Conservation (phyloP, 1,284 basidiomycete species). For the Taiwanofungus camphoratus region DNA sequence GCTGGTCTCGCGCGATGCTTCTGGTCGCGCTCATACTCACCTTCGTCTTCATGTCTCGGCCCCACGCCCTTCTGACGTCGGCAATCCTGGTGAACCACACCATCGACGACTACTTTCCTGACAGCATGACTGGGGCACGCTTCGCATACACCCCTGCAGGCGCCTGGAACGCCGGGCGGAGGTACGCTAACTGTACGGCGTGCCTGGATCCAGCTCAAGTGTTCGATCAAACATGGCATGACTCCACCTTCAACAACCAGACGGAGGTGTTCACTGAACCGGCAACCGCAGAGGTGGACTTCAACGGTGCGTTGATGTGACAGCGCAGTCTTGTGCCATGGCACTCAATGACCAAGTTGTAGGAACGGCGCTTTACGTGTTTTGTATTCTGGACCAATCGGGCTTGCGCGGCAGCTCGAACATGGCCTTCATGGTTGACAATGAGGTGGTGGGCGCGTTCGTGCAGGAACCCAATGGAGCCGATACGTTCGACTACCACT, state of each 20-base stretch:
- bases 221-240: constrained; percentile 20
- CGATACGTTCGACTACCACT: constrained; percentile 25
- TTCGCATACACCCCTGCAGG: constrained; percentile 24
- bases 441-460: constrained; percentile 25
- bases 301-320: constrained; percentile 19
- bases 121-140: constrained; percentile 24
- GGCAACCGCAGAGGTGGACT: constrained; percentile 18
- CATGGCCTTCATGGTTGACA: constrained; percentile 34
- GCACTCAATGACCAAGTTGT: not conserved
- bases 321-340: not conserved
- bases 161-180: constrained; percentile 25
- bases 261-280: constrained; percentile 10
- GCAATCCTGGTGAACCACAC: constrained; percentile 46
- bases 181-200: constrained; percentile 22
- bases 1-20: too few relatives aligned
- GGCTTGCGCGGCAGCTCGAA: constrained; percentile 23
- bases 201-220: constrained; percentile 18
- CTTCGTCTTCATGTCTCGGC: too few relatives aligned
- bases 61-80: too few relatives aligned
- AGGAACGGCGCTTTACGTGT: constrained; percentile 30
- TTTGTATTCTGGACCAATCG: constrained; percentile 24
- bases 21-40: too few relatives aligned
- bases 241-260: constrained; percentile 17
- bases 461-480: constrained; percentile 15
- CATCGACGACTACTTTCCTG: constrained; percentile 30